These are phyloP conservation scores for Barbarea vulgaris DNA, from an alignment of 345 rosid genomes.

Conservation along the genomic window DNA sequence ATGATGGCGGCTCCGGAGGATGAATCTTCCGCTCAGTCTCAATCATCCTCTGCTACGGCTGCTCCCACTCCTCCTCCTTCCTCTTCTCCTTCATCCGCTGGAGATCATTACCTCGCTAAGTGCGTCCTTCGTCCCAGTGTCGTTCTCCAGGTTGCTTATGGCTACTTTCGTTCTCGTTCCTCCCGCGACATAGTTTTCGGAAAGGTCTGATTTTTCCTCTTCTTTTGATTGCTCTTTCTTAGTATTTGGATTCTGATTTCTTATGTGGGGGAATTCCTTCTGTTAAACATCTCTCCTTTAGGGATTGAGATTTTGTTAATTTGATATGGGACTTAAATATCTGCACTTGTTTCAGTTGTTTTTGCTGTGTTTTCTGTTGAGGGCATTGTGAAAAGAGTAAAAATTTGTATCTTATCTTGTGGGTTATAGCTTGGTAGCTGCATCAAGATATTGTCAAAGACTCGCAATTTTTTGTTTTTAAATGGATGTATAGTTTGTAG, in stretches of 20 bases:
- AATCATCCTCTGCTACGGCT: slow-evolving; percentile 58
- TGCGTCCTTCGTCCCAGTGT: slow-evolving; percentile 85
- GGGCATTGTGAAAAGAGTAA: slow-evolving; percentile 14
- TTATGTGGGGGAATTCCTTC: neutral
- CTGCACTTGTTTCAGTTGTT: slow-evolving; percentile 10
- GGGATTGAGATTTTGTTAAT: slow-evolving; percentile 34
- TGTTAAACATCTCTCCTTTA: slow-evolving; percentile 4
- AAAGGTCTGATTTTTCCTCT: slow-evolving; percentile 53
- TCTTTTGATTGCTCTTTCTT: neutral
- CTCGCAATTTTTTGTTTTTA: neutral
- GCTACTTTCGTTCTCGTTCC: slow-evolving; percentile 70
- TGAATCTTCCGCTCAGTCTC: slow-evolving; percentile 76
- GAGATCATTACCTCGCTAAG: slow-evolving; percentile 78
- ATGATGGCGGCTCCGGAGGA: slow-evolving; percentile 94
- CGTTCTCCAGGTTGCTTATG: slow-evolving; percentile 80
- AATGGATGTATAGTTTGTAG: neutral
- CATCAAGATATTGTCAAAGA: slow-evolving; percentile 1
- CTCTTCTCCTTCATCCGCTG: slow-evolving; percentile 48
- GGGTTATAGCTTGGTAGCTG: slow-evolving; percentile 9
- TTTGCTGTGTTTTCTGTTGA: slow-evolving; percentile 3
- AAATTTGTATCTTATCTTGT: slow-evolving; percentile 16
- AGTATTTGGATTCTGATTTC: slow-evolving; percentile 15
- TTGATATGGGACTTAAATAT: neutral
- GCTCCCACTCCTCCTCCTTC: slow-evolving; percentile 52
- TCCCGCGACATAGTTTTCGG: slow-evolving; percentile 84